Base-by-base conservation (phyloP, 345 rosid species). In the Eucalyptus decipiens region DNA sequence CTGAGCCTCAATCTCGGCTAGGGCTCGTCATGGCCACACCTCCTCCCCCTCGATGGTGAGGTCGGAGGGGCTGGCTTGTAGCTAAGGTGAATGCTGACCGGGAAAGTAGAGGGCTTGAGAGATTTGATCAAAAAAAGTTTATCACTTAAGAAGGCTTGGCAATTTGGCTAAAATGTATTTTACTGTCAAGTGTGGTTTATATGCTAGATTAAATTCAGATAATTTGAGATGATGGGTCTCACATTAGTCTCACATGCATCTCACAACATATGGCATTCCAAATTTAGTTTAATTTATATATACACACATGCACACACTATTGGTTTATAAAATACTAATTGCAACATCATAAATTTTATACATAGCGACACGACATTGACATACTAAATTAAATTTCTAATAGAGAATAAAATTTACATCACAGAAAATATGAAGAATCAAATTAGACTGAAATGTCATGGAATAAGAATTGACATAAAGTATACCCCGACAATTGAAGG, bases 361-460 rank as follows among this genome's bases (percentile, higher is more conserved):
- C 2, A 1, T 60, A 6, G 32, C 3, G 69, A 62, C 69, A 62
- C 16, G 8, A 62, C 2, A 0, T 1, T 28, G 2, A 12, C 1
- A 60, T 60, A 13, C 32, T 14, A 30, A 32, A 65, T 14, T 30
- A 13, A 65, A 65, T n/a, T 65, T 30, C 37, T n/a, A 65, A n/a
- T 65, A 65, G 3, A 1, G 37, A 65, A 30, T 6, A 15, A 62
- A 62, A 62, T 30, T 65, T 37, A 65, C 37, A 65, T 65, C 5
- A 65, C 2, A 65, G 19, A 65, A 30, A 16, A n/a, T 65, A 9
- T n/a, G 34, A 1, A 65, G 19, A 15, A 65, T 62, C 34, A 62
- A 7, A 62, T 62, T 30, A 34, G 72, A 62, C 17, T 30, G 4
- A 18, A 30, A 14, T 13, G 9, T 62, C 72, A 13, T 1, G 10